A percentile compares a stretch with the other conserved stretches of the same genome.
Conservation (phyloP, 192 early-diverging fungal genomes). For the Backusella mclennaniae region DNA sequence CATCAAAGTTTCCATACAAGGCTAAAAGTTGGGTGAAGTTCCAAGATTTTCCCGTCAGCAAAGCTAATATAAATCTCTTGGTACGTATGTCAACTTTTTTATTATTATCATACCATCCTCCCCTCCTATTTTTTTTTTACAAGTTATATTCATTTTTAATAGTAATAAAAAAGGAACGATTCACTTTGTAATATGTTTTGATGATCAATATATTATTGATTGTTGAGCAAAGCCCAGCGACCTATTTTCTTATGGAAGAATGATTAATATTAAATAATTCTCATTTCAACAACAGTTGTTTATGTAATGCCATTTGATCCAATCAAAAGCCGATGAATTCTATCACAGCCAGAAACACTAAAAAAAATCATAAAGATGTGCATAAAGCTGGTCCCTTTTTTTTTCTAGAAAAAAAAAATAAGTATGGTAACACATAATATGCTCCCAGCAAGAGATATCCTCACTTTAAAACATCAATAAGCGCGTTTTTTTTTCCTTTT, state of each 20-base stretch:
- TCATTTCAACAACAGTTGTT: background rate
- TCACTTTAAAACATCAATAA: background rate
- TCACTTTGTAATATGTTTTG: background rate
- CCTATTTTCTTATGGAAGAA: background rate
- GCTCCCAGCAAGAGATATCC: background rate
- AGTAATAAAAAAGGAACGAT: background rate
- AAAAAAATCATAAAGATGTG: background rate
- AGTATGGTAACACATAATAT: background rate
- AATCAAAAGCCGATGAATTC: background rate
- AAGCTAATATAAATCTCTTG: background rate
- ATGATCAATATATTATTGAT: background rate
- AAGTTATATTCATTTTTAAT: no score
- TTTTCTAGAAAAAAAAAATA: background rate
- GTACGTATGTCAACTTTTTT: background rate
- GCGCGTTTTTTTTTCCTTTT: background rate
- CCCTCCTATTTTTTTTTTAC: no score
- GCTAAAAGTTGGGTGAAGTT: background rate
- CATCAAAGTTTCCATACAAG: background rate
- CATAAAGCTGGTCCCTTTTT: background rate
- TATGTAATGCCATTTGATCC: background rate
- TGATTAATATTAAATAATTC: background rate
- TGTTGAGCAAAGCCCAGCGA: no score
- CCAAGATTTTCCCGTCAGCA: background rate
- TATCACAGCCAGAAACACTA: background rate
- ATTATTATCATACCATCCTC: no score